Evolutionary conservation across 163 green algal genomes (phyloP).

Genomic region (Chlorella variabilis): DNA sequence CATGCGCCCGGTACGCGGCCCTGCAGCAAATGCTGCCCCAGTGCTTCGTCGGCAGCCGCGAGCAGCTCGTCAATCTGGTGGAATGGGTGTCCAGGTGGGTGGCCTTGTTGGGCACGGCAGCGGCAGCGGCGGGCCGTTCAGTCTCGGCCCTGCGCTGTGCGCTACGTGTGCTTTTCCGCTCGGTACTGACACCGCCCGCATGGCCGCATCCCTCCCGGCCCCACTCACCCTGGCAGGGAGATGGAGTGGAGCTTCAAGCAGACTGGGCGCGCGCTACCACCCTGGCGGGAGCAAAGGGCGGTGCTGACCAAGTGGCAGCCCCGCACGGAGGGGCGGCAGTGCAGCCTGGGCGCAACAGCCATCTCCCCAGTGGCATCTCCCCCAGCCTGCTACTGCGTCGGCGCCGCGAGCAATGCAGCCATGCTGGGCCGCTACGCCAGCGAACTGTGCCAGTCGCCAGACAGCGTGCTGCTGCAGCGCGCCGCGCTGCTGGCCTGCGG

Average conservation of each 20-base stretch:
- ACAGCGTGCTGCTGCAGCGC: neutral
- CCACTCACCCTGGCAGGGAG: neutral
- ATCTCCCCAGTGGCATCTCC: too few species aligned
- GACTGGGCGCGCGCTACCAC: conserved; percentile 4
- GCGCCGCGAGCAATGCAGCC: too few species aligned
- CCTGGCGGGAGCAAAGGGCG: conserved; percentile 11
- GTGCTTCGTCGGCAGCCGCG: conserved; percentile 1
- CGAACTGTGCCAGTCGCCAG: too few species aligned
- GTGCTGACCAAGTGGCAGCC: conserved; percentile 21
- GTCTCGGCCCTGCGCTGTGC: too few species aligned
- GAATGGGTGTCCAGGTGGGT: conserved; percentile 14
- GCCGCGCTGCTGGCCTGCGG: neutral
- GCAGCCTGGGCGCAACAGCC: too few species aligned
- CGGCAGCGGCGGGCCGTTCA: too few species aligned
- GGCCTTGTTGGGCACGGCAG: neutral
- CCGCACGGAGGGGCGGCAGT: neutral
- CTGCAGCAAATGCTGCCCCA: conserved; percentile 16
- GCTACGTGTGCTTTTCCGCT: too few species aligned
- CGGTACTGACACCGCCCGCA: too few species aligned
- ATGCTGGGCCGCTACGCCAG: too few species aligned
- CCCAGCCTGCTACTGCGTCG: too few species aligned
- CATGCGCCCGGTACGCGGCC: neutral
- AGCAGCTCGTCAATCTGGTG: conserved; percentile 18
- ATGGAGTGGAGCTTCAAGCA: conserved; percentile 9
- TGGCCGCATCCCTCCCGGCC: too few species aligned